phyloP scores from a whole-genome alignment of 2,329 filamentous ascomycete species.

The Colletotrichum sojae region DNA sequence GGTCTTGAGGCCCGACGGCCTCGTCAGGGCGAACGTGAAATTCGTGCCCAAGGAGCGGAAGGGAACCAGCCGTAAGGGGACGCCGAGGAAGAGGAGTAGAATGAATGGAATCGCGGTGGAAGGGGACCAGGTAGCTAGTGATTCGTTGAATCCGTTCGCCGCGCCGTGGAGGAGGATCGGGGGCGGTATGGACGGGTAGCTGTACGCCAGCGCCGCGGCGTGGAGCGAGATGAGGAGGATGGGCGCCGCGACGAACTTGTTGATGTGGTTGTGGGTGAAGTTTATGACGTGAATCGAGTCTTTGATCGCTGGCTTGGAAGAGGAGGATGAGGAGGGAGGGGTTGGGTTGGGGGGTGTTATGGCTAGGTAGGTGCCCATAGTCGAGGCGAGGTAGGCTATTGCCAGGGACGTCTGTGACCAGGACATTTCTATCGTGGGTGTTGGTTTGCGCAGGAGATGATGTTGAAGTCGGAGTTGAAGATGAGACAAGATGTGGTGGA shows the following conservation, averaged over 20 bases:
- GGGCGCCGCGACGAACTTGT: constrained; percentile 44
- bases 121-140: constrained; percentile 54
- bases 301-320: not conserved
- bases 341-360: constrained; percentile 51
- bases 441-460: not conserved
- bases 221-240: constrained; percentile 45
- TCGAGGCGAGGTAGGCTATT: constrained; percentile 47
- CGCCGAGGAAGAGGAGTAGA: constrained; percentile 46
- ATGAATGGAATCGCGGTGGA: constrained; percentile 52
- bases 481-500: not conserved
- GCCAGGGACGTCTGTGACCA: constrained; percentile 9
- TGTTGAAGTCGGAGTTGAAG: not conserved
- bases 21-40: constrained; percentile 67
- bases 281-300: constrained; percentile 44
- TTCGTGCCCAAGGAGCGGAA: constrained; percentile 62
- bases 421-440: not conserved
- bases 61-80: constrained; percentile 52
- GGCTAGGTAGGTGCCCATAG: constrained; percentile 49
- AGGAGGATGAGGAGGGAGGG: not conserved
- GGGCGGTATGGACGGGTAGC: constrained; percentile 44
- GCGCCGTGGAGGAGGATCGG: constrained; percentile 45
- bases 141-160: constrained; percentile 49
- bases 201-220: constrained; percentile 42
- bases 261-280: constrained; percentile 46
- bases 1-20: constrained; percentile 62